phyloP scores from a whole-genome alignment of 129 eudicot genomes.

The Artemisia tridentata region DNA sequence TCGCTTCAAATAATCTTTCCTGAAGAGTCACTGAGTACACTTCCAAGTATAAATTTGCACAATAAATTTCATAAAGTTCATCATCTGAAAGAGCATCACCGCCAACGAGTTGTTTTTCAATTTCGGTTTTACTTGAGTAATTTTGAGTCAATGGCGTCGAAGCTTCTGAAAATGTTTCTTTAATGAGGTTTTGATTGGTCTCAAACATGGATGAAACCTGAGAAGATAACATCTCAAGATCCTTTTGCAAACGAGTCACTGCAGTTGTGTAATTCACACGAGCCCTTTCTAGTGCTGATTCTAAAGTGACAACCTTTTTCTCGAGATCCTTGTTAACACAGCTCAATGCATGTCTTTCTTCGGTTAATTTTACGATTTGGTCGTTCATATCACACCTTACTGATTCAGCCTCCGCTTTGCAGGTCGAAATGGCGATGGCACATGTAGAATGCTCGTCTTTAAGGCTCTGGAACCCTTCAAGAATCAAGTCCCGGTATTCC shows the following conservation, averaged over 20 bases:
- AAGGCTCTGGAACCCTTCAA: conserved; percentile 12
- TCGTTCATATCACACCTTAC: conserved; percentile 12
- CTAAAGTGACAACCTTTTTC: conserved; percentile 62
- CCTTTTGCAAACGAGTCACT: conserved; percentile 78
- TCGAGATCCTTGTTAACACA: conserved; percentile 67
- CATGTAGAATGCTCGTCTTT: conserved; percentile 28
- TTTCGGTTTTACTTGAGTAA: conserved; percentile 23
- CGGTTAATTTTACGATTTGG: background rate
- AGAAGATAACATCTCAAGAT: conserved; percentile 76
- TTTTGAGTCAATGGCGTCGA: conserved; percentile 27
- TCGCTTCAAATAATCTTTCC: conserved; percentile 53
- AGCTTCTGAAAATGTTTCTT: conserved; percentile 57
- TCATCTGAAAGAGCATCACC: conserved; percentile 54
- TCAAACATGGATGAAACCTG: conserved; percentile 88
- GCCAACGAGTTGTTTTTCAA: conserved; percentile 32
- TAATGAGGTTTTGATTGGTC: conserved; percentile 78
- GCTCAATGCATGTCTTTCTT: conserved; percentile 35
- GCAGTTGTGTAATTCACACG: conserved; percentile 86
- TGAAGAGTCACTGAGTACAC: conserved; percentile 54
- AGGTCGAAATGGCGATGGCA: conserved; percentile 14
- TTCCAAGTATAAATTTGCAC: conserved; percentile 50
- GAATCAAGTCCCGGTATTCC: conserved; percentile 17
- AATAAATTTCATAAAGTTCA: conserved; percentile 51
- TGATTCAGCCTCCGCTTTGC: conserved; percentile 24
- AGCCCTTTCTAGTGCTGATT: conserved; percentile 76